These are phyloP conservation scores for Linanthus parryae DNA, from an alignment of 148 eudicot genomes.

Conservation along the genomic window DNA sequence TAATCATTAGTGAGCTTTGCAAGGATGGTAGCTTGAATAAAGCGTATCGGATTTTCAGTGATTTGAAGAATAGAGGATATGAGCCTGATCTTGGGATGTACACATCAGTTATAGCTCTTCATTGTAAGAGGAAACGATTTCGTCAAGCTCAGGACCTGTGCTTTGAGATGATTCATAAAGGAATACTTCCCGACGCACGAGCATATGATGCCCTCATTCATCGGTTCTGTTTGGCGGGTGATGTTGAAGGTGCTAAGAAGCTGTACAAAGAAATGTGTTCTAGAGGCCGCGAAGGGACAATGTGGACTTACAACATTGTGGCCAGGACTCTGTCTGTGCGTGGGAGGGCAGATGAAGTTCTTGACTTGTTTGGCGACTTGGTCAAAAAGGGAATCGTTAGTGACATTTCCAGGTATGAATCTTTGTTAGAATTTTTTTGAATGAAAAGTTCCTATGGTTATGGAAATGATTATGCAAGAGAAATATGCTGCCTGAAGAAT, in stretches of 20 bases:
- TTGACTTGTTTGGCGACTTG: slow-evolving; percentile 48
- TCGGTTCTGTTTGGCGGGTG: slow-evolving; percentile 27
- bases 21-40: too few relatives aligned
- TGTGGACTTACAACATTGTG: slow-evolving; percentile 37
- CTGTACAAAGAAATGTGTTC: slow-evolving; percentile 47
- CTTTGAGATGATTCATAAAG: too few relatives aligned
- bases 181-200: too few relatives aligned
- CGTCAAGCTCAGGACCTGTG: slow-evolving; percentile 46
- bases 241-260: slow-evolving; percentile 32
- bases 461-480: too few relatives aligned
- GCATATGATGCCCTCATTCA: slow-evolving; percentile 45
- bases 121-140: slow-evolving; percentile 24
- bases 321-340: slow-evolving; percentile 40
- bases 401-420: slow-evolving; percentile 42
- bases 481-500: too few relatives aligned
- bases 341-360: slow-evolving; percentile 32
- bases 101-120: too few relatives aligned
- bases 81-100: too few relatives aligned
- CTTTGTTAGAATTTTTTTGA: too few relatives aligned
- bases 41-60: too few relatives aligned
- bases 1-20: too few relatives aligned
- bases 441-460: too few relatives aligned
- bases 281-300: slow-evolving; percentile 29
- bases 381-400: slow-evolving; percentile 23
- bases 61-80: too few relatives aligned